Base-by-base conservation (phyloP, 2,329 filamentous ascomycete species). In the Colletotrichum trifolii region DNA sequence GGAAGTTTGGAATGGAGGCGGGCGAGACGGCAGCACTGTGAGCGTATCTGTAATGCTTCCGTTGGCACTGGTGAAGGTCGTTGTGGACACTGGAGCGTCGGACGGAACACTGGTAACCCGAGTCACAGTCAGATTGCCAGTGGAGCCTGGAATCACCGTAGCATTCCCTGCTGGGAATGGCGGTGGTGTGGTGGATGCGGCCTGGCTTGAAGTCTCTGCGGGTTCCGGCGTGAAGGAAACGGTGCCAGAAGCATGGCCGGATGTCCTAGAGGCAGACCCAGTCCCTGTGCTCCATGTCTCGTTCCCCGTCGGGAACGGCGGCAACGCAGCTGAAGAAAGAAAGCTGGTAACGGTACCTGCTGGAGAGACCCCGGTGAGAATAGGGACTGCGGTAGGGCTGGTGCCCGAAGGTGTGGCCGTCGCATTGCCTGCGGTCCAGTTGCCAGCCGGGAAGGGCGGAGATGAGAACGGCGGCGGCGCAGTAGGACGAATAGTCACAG, bases 371-470 rank as follows among this genome's bases (percentile, higher is more conserved):
- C n/a, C n/a, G 6, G 53, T 55, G 33, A 55, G 33, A n/a, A 42
- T 55, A 10, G 53, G 38, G 17, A 36, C 46, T 11, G 35, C 46
- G 25, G 46, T 48, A 33, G 35, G 9, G 35, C 46, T 12, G 10
- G 46, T 48, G 11, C 46, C 46, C 6, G 34, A 53, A 8, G 25
- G 9, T 11, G 49, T 39, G 49, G 12, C 12, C 13, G 15, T 35
- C 2, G 45, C 45, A 36, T 50, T 17, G 2, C 35, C 36, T 9
- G 42, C 38, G n/a, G 55, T 49, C 0, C 39, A 66, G 35, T 66
- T 66, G 1, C 10, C 17, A 10, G 46, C 46, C 12, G 62, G 62
- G 4, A 63, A 65, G 3, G 62, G 58, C 8, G 63, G 40, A n/a
- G 3, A 4, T 5, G 40, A 47, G 34, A 25, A 25, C 25, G 8